phyloP scores from a whole-genome alignment of 1,284 basidiomycete genomes.

The Malassezia japonica region DNA sequence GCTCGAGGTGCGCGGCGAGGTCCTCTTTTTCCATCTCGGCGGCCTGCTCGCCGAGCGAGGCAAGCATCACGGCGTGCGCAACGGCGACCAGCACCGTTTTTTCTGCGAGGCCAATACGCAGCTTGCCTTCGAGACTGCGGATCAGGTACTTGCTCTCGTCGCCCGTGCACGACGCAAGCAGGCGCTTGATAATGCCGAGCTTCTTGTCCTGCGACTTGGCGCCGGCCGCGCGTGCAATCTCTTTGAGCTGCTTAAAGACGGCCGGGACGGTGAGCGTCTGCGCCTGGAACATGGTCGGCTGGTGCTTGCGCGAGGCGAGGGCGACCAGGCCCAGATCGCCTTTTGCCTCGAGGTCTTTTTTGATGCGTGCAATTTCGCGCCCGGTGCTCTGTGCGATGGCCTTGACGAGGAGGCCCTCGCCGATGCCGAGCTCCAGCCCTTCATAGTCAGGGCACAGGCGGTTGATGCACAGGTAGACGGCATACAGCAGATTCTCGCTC shows the following conservation, averaged over 20 bases:
- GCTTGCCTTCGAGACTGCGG: constrained; percentile 87
- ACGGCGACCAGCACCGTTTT: constrained; percentile 56
- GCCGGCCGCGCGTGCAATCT: constrained; percentile 63
- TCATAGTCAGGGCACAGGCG: constrained; percentile 91
- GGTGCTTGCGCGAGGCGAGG: constrained; percentile 82
- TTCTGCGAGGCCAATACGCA: constrained; percentile 93
- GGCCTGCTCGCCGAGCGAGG: constrained; percentile 53
- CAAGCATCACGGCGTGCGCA: constrained; percentile 35
- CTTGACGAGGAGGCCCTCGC: constrained; percentile 86
- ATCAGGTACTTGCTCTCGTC: constrained; percentile 91
- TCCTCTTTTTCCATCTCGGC: constrained; percentile 57
- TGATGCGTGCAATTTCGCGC: constrained; percentile 68
- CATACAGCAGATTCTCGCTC: constrained; percentile 63
- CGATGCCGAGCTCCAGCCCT: constrained; percentile 90
- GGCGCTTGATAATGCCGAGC: constrained; percentile 85
- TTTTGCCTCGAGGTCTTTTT: constrained; percentile 82
- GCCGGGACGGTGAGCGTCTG: constrained; percentile 77
- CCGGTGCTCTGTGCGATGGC: constrained; percentile 93
- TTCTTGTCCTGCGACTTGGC: constrained; percentile 59
- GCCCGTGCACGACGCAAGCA: constrained; percentile 79
- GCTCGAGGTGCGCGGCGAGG: constrained; percentile 65
- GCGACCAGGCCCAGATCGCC: constrained; percentile 94
- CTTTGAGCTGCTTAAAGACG: constrained; percentile 52
- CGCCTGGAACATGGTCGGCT: constrained; percentile 88
- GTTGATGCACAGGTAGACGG: constrained; percentile 95